phyloP scores from a whole-genome alignment of 768 basidiomycete genomes.

The Pulveroboletus sp. region DNA sequence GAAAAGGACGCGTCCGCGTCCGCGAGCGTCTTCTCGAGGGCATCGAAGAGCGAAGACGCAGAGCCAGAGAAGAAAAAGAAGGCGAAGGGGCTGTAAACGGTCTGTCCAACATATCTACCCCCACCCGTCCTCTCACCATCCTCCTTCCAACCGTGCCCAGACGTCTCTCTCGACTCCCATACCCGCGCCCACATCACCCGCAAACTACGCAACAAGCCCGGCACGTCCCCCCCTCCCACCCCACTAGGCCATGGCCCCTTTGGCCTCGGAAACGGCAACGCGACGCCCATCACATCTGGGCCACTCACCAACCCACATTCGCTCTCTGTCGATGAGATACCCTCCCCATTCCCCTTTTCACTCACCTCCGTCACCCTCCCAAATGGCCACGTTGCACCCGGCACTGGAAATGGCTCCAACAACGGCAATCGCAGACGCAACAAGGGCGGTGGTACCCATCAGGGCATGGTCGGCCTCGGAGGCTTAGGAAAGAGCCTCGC shows the following conservation, averaged over 20 bases:
- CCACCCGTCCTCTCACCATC: background rate
- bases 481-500: constrained; percentile 70
- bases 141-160: constrained; percentile 33
- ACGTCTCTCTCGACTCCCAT: constrained; percentile 69
- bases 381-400: constrained; percentile 30
- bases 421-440: constrained; percentile 39
- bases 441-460: constrained; percentile 51
- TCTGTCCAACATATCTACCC: constrained; percentile 28
- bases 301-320: constrained; percentile 80
- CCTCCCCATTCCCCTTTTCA: constrained; percentile 77
- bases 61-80: constrained; percentile 85
- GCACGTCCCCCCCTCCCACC: constrained; percentile 74
- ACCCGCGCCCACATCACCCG: constrained; percentile 77
- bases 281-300: constrained; percentile 60
- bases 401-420: constrained; percentile 36
- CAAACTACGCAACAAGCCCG: constrained; percentile 77
- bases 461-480: constrained; percentile 51
- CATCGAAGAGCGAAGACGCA: constrained; percentile 72
- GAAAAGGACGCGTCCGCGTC: constrained; percentile 66
- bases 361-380: constrained; percentile 53
- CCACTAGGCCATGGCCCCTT: constrained; percentile 44
- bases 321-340: constrained; percentile 79
- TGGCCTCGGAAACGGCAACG: constrained; percentile 34
- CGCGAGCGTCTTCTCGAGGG: constrained; percentile 77
- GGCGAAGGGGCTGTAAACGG: constrained; percentile 77